Base-by-base conservation (phyloP, 106 monocot genomes). In the Platanthera guangdongensis region DNA sequence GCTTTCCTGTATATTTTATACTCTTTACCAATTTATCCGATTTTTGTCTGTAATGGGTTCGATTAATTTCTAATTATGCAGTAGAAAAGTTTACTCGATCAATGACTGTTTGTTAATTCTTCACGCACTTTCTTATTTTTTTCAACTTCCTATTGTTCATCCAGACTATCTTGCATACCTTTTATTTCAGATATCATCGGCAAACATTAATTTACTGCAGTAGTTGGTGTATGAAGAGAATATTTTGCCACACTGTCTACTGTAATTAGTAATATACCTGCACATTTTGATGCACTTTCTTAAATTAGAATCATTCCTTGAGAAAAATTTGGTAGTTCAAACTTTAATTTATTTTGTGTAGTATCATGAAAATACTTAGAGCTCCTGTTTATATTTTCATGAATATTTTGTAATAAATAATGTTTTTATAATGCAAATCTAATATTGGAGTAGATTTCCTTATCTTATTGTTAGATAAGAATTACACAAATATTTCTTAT, bases 41-140 rank as follows among this genome's bases (percentile, higher is more conserved):
- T 9, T 30, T 79, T 47, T 72, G 54, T 32, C 72, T n/a, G 15
- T 57, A 13, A 14, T 45, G 57, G 51, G 25, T 77, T 77, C 52
- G 55, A 67, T 72, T 72, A 16, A 15, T 60, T 6, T 48, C 9
- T 78, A 7, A 45, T 15, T 54, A 70, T 65, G 39, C 5, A 13
- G 1, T 51, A 22, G 51, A 45, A 57, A 51, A 65, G 77, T 65
- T 77, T 50, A 49, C 63, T 76, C 9, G 12, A 60, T 46, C 12
- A 46, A 51, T 22, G 63, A 28, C 7, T 30, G 10, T 18, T 39
- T 64, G 7, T 64, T 22, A 9, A 22, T 25, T 45, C 32, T 62
- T 65, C 22, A 60, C 59, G 59, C 8, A 8, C 18, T 21, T 10
- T 50, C 18, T 19, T 45, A 52, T 51, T 67, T 10, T 39, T 13